Conservation (phyloP, 108 stramenopile species). For the Pseudonitzschia delicatissima region DNA sequence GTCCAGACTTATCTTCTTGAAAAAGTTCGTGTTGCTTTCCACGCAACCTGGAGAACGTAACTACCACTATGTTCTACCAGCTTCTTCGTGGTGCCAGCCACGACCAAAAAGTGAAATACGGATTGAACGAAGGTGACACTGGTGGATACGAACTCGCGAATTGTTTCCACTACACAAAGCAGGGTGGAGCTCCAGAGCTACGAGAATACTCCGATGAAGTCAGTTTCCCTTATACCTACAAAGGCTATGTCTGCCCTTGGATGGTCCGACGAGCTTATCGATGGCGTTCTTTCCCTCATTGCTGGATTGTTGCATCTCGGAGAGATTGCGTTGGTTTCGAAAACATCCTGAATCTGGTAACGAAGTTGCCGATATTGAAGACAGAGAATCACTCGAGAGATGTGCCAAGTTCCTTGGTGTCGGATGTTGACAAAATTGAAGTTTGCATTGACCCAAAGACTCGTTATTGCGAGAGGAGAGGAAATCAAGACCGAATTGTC, state of each 20-base stretch:
- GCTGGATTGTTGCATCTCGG: conserved; percentile 92
- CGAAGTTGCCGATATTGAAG: conserved; percentile 65
- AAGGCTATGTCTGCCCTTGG: conserved; percentile 84
- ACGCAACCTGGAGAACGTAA: conserved; percentile 89
- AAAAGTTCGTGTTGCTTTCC: conserved; percentile 92
- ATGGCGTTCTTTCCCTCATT: conserved; percentile 66
- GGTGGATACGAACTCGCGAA: conserved; percentile 75
- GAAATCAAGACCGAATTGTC: conserved; percentile 74
- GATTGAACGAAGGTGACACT: conserved; percentile 73
- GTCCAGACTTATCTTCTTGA: conserved; percentile 97
- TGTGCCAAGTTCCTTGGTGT: conserved; percentile 84
- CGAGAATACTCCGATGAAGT: conserved; percentile 87
- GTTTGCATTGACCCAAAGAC: conserved; percentile 73
- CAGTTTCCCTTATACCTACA: conserved; percentile 80
- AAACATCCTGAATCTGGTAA: conserved; percentile 60
- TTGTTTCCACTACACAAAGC: conserved; percentile 80
- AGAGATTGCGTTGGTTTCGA: conserved; percentile 72
- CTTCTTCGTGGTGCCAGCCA: conserved; percentile 83
- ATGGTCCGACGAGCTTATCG: conserved; percentile 68
- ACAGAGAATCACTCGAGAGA: conserved; percentile 55
- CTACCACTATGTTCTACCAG: conserved; percentile 96
- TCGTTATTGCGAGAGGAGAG: conserved; percentile 82
- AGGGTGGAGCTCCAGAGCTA: conserved; percentile 84
- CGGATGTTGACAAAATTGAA: conserved; percentile 64
- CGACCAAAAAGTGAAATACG: conserved; percentile 78